Percentiles rank a stretch among this genome's conserved stretches.
Evolutionary conservation across 306 rosid species (phyloP).

Genomic region (Aeschynomene evenia): DNA sequence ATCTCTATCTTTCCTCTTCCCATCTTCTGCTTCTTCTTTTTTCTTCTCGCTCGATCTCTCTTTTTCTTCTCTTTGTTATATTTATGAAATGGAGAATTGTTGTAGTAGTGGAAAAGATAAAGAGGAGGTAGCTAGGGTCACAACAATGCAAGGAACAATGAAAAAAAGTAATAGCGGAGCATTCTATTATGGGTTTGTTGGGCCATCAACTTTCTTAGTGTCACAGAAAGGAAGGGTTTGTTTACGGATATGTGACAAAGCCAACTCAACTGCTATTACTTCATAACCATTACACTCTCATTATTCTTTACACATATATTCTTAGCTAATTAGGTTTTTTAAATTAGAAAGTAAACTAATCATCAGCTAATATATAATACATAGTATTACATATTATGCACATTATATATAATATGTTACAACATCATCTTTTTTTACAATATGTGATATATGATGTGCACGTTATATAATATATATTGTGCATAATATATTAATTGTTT

Average conservation of each 20-base stretch:
- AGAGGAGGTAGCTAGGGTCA: neutral
- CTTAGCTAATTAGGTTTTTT: too few relatives aligned
- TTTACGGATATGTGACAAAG: constrained; percentile 64
- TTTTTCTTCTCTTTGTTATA: neutral
- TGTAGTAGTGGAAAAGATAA: neutral
- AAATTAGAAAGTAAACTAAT: too few relatives aligned
- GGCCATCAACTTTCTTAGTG: constrained; percentile 62
- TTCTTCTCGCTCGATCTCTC: neutral
- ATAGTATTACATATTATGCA: too few relatives aligned
- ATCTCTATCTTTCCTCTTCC: constrained; percentile 99
- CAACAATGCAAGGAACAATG: constrained; percentile 7
- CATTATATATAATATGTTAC: too few relatives aligned
- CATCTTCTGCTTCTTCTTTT: constrained; percentile 39
- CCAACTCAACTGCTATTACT: constrained; percentile 51
- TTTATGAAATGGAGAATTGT: constrained; percentile 25
- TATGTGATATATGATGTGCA: too few relatives aligned
- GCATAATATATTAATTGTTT: too few relatives aligned
- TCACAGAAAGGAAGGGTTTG: constrained; percentile 50
- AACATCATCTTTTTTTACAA: too few relatives aligned
- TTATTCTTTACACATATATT: too few relatives aligned
- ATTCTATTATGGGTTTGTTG: constrained; percentile 59
- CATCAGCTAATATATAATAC: too few relatives aligned
- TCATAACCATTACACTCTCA: too few relatives aligned
- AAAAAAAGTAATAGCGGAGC: constrained; percentile 35
- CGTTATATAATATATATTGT: too few relatives aligned